Evolutionary conservation across 176 grass and related monocot genomes (phyloP), one percentile per base, ranked within the genome.

Genomic region (Aechmea fasciata): DNA sequence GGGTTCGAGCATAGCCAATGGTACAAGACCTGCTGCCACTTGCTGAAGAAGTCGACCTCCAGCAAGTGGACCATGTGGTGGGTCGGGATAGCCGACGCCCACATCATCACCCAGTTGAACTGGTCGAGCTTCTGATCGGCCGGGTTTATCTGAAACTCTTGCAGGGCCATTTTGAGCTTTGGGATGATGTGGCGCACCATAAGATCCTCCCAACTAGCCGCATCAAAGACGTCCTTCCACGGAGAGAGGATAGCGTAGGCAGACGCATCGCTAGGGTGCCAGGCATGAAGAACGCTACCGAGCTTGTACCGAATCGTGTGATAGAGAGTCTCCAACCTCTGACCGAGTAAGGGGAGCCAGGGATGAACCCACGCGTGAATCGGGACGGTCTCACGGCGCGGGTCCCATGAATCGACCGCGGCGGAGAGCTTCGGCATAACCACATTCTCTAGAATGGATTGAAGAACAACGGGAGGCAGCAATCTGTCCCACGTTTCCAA

Each of bases 11-110:
- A 86, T 66, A 96, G 66, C 88, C 91, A 96, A 57, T 91, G 88
- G 59, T 86, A 96, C 0, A 91, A 68, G 15, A 96, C 85, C 75
- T 80, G 91, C 67, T 91, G 84, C 91, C 91, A 96, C 77, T 96
- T 96, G 52, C 77, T 86, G 61, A 96, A 96, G 66, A 96, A 91
- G 75, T 87, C 85, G 69, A 91, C 67, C 77, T 96, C 88, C 71
- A 96, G 74, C 77, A 96, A 73, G 52, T 96, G 85, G 64, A 91
- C 91, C 87, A 96, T 91, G 65, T 91, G 85, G 75, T 88, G 88
- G 50, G 86, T 82, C 12, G 85, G 88, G 26, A 96, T 88, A 49
- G 75, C 77, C 74, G 85, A 83, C 63, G 85, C 75, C 88, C 91
- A 96, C 67, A 81, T 71, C 85, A 96, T 96, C 13, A 96, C 85